These are phyloP conservation scores for Cokeromyces recurvatus DNA, from an alignment of 371 early-diverging fungal genomes.

Conservation along the genomic window DNA sequence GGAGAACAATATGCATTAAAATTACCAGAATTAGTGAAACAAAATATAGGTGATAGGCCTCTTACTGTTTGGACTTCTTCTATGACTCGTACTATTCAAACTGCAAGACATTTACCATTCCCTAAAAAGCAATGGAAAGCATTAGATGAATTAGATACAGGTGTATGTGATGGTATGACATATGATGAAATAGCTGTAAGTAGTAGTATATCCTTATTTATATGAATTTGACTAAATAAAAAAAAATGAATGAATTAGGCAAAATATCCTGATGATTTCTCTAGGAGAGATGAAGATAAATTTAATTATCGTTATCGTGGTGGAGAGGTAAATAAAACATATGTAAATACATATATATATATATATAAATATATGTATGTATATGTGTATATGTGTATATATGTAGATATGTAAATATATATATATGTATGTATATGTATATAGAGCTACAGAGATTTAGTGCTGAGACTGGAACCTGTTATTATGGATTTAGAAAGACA, in stretches of 20 bases:
- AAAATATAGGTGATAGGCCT: slow-evolving; percentile 65
- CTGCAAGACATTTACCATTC: slow-evolving; percentile 72
- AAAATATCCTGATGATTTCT: slow-evolving; percentile 81
- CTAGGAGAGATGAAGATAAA: slow-evolving; percentile 92
- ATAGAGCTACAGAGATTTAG: slow-evolving; percentile 73
- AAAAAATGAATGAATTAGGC: slow-evolving; percentile 36
- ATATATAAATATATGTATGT: neutral
- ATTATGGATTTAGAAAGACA: slow-evolving; percentile 98
- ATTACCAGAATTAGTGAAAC: slow-evolving; percentile 76
- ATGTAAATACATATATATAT: neutral
- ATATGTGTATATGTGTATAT: too few relatives aligned
- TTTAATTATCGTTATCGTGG: slow-evolving; percentile 91
- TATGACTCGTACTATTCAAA: slow-evolving; percentile 87
- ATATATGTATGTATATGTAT: too few relatives aligned
- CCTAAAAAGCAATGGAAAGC: slow-evolving; percentile 96
- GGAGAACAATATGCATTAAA: slow-evolving; percentile 82
- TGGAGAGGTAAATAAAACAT: slow-evolving; percentile 80
- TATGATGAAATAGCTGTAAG: slow-evolving; percentile 92
- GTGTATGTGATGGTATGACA: slow-evolving; percentile 97
- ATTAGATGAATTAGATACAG: slow-evolving; percentile 95
- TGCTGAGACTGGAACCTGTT: slow-evolving; percentile 62
- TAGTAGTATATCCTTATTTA: neutral
- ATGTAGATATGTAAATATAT: too few relatives aligned
- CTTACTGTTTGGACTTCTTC: slow-evolving; percentile 96
- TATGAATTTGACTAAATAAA: neutral